Evolutionary conservation across 495 filamentous ascomycete species (phyloP), one percentile per base, ranked within the genome.

Genomic region (Staphylotrichum tortipilum): DNA sequence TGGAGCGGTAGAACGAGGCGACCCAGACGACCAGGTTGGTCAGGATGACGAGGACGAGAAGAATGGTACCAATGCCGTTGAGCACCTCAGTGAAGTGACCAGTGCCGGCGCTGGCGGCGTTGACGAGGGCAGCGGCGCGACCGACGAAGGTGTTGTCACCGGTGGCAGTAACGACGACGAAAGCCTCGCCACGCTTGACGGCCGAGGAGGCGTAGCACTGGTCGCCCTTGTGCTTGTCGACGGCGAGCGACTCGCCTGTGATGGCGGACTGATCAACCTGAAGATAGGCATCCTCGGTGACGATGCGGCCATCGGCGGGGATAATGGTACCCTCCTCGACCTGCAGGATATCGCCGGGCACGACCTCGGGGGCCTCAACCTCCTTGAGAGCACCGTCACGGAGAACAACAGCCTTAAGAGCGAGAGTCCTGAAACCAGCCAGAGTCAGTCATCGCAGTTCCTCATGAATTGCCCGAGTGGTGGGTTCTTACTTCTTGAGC

Each of bases 181-280:
- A 83, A 44, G 84, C 86, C 68, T 87, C 78, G 63, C 89, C 89
- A 74, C 88, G 88, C 77, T 92, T 95, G 74, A 94, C 83, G 52
- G 79, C 81, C 4, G 89, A 92, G 10, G 89, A 94, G 61, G 86
- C 79, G 65, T 84, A 95, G 67, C 84, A 86, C 51, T 73, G 69
- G 66, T 94, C 88, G 48, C 77, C 77, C 65, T 83, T 81, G 66
- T 83, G 79, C 72, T 91, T 94, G 68, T 90, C 85, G 49, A 92
- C 88, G 52, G 89, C 88, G 49, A 94, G 80, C 58, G 89, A 94
- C 71, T 95, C 89, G 52, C 89, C 89, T 26, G 89, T 94, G 60
- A 95, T 86, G 54, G 85, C 78, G 50, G 89, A 94, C 71, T 94
- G 89, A 68, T 95, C 89, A 52, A 95, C 82, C 65, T 94, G 88